Conservation (phyloP, 2,329 filamentous ascomycete species). For the Paracoccidioides brasiliensis region DNA sequence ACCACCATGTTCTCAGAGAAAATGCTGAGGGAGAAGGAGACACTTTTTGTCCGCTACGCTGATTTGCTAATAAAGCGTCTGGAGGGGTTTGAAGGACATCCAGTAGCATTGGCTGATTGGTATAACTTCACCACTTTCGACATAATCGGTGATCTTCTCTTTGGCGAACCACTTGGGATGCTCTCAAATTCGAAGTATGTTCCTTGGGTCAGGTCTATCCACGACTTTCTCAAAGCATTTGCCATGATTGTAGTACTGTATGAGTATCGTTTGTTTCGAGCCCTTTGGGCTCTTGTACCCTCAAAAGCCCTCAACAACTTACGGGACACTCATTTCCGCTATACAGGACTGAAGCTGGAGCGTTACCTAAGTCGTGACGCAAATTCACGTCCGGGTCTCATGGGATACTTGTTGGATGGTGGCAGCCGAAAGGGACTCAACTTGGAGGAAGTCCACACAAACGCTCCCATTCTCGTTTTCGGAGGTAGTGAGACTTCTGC, state of each 20-base stretch:
- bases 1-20: constrained; percentile 33
- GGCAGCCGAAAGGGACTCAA: constrained; percentile 1
- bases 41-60: constrained; percentile 17
- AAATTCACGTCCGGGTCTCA: not conserved
- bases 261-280: constrained; percentile 3
- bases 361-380: not conserved
- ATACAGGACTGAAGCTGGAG: constrained; percentile 3
- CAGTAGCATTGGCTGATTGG: constrained; percentile 12
- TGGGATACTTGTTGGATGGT: constrained; percentile 1
- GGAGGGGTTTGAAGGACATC: not conserved
- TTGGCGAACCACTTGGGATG: constrained; percentile 13
- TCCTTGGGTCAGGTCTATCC: constrained; percentile 16
- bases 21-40: constrained; percentile 28
- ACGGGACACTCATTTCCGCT: constrained; percentile 1
- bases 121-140: constrained; percentile 17
- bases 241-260: constrained; percentile 4
- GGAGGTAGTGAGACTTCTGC: constrained; percentile 17
- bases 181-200: constrained; percentile 11
- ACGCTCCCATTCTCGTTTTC: constrained; percentile 12
- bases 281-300: constrained; percentile 1
- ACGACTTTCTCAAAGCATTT: constrained; percentile 5
- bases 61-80: constrained; percentile 13
- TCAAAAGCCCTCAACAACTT: not conserved
- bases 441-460: constrained; percentile 4
- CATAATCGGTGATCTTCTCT: constrained; percentile 15